Evolutionary conservation across 2,329 filamentous ascomycete genomes (phyloP).

Genomic region (Niveomyces coronatus): DNA sequence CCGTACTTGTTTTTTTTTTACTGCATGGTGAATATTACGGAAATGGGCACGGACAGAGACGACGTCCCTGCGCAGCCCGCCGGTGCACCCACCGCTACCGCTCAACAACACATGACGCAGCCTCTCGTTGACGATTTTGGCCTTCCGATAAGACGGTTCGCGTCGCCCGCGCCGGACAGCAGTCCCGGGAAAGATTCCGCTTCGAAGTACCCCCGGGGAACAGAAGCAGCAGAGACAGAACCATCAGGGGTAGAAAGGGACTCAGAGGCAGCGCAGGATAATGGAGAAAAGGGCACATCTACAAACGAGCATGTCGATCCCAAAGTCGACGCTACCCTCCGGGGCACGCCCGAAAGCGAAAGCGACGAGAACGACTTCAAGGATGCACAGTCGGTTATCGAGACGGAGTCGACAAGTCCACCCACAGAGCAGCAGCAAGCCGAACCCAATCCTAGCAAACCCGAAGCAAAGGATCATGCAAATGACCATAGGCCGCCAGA

Average conservation of each 20-base stretch:
- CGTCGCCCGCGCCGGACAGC: constrained; percentile 7
- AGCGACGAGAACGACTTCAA: constrained; percentile 28
- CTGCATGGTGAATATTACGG: constrained; percentile 13
- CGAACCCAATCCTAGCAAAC: not conserved
- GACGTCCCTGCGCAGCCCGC: constrained; percentile 19
- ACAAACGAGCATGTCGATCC: not conserved
- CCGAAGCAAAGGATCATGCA: not conserved
- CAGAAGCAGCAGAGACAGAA: constrained; percentile 2
- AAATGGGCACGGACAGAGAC: constrained; percentile 15
- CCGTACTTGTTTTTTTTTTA: constrained; percentile 4
- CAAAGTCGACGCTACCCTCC: not conserved
- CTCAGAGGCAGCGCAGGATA: constrained; percentile 8
- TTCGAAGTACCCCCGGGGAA: not conserved
- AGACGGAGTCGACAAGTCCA: constrained; percentile 20
- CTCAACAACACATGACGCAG: constrained; percentile 6
- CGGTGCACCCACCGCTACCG: constrained; percentile 16
- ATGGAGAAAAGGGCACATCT: constrained; percentile 13
- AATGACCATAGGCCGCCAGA: not conserved
- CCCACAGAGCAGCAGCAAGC: constrained; percentile 10
- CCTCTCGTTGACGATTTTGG: constrained; percentile 59
- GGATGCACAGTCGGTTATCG: constrained; percentile 23
- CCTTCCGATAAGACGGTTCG: constrained; percentile 47
- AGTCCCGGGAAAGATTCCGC: constrained; percentile 2
- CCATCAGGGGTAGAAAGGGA: constrained; percentile 3
- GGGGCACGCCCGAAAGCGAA: constrained; percentile 19